Base-by-base conservation (phyloP, 2,329 filamentous ascomycete genomes). In the Cytospora piceae region DNA sequence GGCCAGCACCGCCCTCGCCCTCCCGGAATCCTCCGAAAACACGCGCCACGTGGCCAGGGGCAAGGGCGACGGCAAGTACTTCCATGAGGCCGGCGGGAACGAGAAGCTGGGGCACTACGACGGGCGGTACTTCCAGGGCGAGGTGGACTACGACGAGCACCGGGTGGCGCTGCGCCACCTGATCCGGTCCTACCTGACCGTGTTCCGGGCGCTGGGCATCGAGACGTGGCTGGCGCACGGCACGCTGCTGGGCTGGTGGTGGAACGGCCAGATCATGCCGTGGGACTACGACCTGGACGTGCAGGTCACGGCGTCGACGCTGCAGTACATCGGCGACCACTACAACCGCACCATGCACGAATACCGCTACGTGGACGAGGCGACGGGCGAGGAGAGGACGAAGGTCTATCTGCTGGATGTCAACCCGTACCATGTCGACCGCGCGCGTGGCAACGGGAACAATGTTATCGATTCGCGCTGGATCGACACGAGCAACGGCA, bases 141-240 rank as follows among this genome's bases (percentile, higher is more conserved):
- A 82, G n/a, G 83, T 94, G 11, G 78, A 82, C 17, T 90, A 93
- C 76, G 85, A 86, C 49, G 84, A 89, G 69, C 87, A 91, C 72
- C 83, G 83, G n/a, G 79, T 85, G 32, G 87, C 86, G 7, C 83
- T 94, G 64, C 83, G 83, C 58, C 84, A 91, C 74, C 86, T 95
- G 70, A 85, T 93, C 69, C 95, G 88, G 68, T 88, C 90, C 60
- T 95, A 95, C 77, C 83, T 95, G 54, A 81, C 82, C 55, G 87
- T 86, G 64, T 90, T 91, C 75, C 79, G 81, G 54, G 80, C 84
- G 22, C 81, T 89, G 62, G 85, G 86, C 8, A 78, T 93, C 68
- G 91, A 94, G 77, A 94, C 92, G 0, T 95, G 92, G 92, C 87
- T 96, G 66, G 92, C 92, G 49, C 92, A 96, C 76, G 92, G 92